Base-by-base conservation (phyloP, 495 filamentous ascomycete genomes). In the Thermochaetoides thermophila region DNA sequence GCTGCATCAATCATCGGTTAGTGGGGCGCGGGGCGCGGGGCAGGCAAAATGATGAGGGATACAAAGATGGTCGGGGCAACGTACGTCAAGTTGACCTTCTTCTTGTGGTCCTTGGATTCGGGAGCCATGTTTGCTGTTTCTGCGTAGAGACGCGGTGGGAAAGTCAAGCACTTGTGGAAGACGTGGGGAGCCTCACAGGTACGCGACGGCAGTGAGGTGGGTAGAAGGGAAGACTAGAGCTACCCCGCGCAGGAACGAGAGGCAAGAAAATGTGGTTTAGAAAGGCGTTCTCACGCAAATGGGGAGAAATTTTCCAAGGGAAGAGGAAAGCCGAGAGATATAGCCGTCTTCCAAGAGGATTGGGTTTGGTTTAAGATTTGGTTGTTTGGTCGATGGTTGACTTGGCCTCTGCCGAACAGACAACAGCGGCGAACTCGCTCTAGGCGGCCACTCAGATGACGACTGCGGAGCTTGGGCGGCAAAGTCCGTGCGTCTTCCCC, bases 81-180 rank as follows among this genome's bases (percentile, higher is more conserved):
- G 53, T 78, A 93, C 84, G 77, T 71, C 50, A 95, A 63, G 64
- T 95, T 81, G 56, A 81, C 76, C 76, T 92, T 91, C 66, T 79
- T 76, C 76, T 93, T 92, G 32, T 86, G 78, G 44, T 91, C 82
- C 32, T 74, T 78, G 50, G 86, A 38, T 33, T 47, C 40, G 52
- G 52, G 45, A 45, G 49, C 50, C 45, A 54, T 53, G n/a, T n/a
- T n/a, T n/a, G n/a, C n/a, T n/a, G n/a, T n/a, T n/a, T 6, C 21
- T 24, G 21, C 21, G 21, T 35, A 15, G 30, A 37, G 40, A 26
- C 23, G 26, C 27, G 31, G 27, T 10, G 24, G 18, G 29, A 40
- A 41, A 31, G 40, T 27, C 39, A 29, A 37, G 44, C n/a, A n/a
- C n/a, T n/a, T n/a, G n/a, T n/a, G n/a, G n/a, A n/a, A n/a, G n/a